Base-by-base conservation (phyloP, 1,139 yeast genomes). In the Kazachstania sp. region DNA sequence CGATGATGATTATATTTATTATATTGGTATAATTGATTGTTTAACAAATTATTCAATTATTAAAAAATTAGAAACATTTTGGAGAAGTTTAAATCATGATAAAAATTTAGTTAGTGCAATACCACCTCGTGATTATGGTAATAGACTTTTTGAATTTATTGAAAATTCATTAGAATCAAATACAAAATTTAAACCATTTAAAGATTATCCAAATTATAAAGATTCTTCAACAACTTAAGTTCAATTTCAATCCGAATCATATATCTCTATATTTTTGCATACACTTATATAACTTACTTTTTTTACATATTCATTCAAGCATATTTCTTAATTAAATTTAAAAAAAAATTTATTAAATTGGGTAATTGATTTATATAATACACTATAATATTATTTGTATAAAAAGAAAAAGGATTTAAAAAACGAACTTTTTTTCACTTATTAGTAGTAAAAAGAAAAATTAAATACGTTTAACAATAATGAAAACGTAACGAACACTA, bases 1-100 rank as follows among this genome's bases (percentile, higher is more conserved):
- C 44, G 87, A 88, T 28, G 64, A 79, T 42, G 73, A 78, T 29
- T 79, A 84, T 50, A 79, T 94, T 13, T 94, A 94, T 66, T 94
- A 90, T 61, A 69, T 94, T 57, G 98, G 98, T 13, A 82, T 94
- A 42, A 94, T 94, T 58, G 99, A 94, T 63, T 90, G 95, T 66
- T 71, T 94, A 54, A 94, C 98, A 0, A 79, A 83, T 51, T 94
- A 94, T 62, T 83, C 88, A 1, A 66, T 83, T 26, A 69, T 79
- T 56, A 94, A 94, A 63, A 75, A 78, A 51, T 64, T 88, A 42
- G 99, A 94, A 63, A 92, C 98, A 0, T 78, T 86, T 55, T 85
- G 90, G 81, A 75, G 96, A 64, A 74, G 86, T 9, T 58, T 94
- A 37, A 76, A 78, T 36, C 87, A 87, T 61, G 75, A 80, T 32